Base-by-base conservation (phyloP, 257 asterid species). In the Gentiana dahurica region DNA sequence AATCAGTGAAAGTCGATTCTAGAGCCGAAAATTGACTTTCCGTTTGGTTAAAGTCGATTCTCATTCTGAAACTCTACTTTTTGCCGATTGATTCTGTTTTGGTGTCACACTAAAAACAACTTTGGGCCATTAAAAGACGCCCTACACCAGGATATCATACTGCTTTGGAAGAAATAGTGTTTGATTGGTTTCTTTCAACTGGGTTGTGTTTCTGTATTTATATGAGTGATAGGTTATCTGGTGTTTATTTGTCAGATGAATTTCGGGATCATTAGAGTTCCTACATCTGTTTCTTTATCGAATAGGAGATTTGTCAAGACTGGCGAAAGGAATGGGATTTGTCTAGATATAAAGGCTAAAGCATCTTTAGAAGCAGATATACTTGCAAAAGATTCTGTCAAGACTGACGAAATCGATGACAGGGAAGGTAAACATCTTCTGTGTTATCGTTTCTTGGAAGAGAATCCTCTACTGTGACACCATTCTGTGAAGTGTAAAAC, bases 331-430 rank as follows among this genome's bases (percentile, higher is more conserved):
- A 65, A 38, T 36, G 64, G 61, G 51, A 65, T 6, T 48, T 67
- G 39, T 70, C 39, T 62, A 13, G 63, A 59, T 50, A 64, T 72
- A 54, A 76, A 65, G 70, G 68, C 71, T 61, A 80, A 78, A 70
- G 53, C 85, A 59, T 76, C 96, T 36, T 2, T 61, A 58, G 80
- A 77, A 72, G 80, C 76, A 3, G 82, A 75, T 39, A 47, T 75
- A 53, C 67, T 78, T 41, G 71, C 73, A 32, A 79, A 79, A 69
- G 86, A 61, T 72, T 79, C 85, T 50, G 73, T 46, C 39, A 71
- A 66, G 34, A 65, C 51, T 38, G 77, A 74, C 39, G 65, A 70
- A 1, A 69, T 57, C 60, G 71, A 71, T 58, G 67, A 63, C 52
- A 60, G 62, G 47, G 60, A 43, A 54, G 94, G 96, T 87, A 78